Evolutionary conservation across 208 protist species (phyloP).

Genomic region (Trypanosoma scelopori): DNA sequence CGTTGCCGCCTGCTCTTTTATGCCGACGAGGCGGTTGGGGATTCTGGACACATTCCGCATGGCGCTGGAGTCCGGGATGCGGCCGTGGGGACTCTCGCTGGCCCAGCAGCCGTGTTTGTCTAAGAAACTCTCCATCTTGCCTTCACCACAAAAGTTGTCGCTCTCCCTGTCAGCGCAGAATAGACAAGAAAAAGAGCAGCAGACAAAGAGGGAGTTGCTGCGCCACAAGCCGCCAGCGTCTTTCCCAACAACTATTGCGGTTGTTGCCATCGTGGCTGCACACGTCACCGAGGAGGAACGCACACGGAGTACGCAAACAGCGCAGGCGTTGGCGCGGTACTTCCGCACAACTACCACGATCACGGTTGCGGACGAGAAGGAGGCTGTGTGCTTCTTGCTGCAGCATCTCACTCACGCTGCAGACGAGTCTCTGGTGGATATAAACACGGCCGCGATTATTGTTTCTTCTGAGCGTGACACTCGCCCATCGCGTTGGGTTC

Average conservation of each 20-base stretch:
- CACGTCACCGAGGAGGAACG: constrained; percentile 51
- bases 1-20: constrained; percentile 62
- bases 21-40: constrained; percentile 60
- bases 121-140: constrained; percentile 58
- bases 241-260: constrained; percentile 58
- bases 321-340: constrained; percentile 56
- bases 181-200: too few species aligned
- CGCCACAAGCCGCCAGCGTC: constrained; percentile 34
- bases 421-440: constrained; percentile 34
- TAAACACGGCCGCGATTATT: constrained; percentile 59
- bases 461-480: constrained; percentile 57
- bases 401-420: constrained; percentile 32
- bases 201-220: neutral
- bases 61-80: constrained; percentile 42
- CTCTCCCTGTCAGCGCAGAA: neutral
- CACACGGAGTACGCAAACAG: constrained; percentile 34
- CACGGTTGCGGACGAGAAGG: constrained; percentile 49
- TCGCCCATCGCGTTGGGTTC: constrained; percentile 68
- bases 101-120: constrained; percentile 39
- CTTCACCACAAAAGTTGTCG: constrained; percentile 44
- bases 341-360: constrained; percentile 45
- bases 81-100: constrained; percentile 68
- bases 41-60: constrained; percentile 46
- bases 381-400: constrained; percentile 55
- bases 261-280: constrained; percentile 54